Base-by-base conservation (phyloP, 2,329 filamentous ascomycete genomes). In the Ascochyta pisi region DNA sequence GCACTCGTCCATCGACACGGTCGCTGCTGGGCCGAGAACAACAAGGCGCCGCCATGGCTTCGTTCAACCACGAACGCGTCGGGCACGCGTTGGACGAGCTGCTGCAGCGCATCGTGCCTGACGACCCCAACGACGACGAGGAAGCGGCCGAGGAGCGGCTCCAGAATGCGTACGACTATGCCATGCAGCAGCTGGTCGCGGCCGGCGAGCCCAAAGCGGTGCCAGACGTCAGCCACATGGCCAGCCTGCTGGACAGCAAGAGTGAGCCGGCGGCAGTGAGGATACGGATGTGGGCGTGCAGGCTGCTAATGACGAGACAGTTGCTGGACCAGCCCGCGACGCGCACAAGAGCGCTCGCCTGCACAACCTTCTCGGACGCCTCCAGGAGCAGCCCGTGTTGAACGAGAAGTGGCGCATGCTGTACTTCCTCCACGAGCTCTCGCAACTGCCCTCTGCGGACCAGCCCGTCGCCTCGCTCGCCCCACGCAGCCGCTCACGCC, bases 341-440 rank as follows among this genome's bases (percentile, higher is more conserved):
- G 61, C 90, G 82, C 22, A 86, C 86, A 67, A 85, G 93, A 76
- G 68, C 58, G 92, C 93, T 19, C 86, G 89, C 59, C 96, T 97
- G 77, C 89, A 92, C 23, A 96, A 96, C 70, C 84, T 99, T 26
- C 96, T 97, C 77, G 92, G 91, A 31, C 86, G 92, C 53, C 84
- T 99, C 16, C 82, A 97, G 24, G 90, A 91, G n/a, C 87, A 97
- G 63, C 93, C 93, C 0, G 93, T 98, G 6, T 83, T 99, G 40
- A 90, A 91, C 68, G 90, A 96, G 76, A 99, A 99, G 83, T 98
- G 93, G 92, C 92, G 90, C 3, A 97, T 99, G 63, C 82, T 99
- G 19, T 96, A 96, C 73, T 86, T 99, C 38, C 84, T 99, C 38
- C 90, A 95, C 73, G 88, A 91, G 67, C 84, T 97, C 43, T 87